Conservation (phyloP, 768 basidiomycete genomes). For the Macrolepiota albuminosa region DNA sequence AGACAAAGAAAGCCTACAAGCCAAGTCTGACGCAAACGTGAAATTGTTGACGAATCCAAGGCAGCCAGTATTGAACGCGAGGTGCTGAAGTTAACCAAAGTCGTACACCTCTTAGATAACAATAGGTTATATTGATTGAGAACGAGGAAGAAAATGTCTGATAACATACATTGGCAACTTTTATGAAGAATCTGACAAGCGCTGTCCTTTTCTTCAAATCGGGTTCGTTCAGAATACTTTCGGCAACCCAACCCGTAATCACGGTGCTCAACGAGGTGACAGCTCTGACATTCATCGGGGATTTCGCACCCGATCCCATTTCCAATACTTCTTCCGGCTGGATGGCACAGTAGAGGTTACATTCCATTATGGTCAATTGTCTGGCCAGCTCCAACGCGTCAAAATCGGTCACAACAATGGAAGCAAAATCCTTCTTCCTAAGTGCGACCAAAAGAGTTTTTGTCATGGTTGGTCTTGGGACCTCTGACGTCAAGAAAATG, state of each 20-base stretch:
- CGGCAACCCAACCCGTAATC: constrained; percentile 95
- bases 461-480: constrained; percentile 84
- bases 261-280: constrained; percentile 87
- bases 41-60: constrained; percentile 92
- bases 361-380: constrained; percentile 94
- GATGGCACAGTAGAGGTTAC: constrained; percentile 79
- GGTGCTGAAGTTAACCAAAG: constrained; percentile 86
- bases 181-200: constrained; percentile 89
- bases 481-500: constrained; percentile 47
- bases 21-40: constrained; percentile 92
- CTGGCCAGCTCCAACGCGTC: constrained; percentile 89
- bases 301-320: constrained; percentile 63
- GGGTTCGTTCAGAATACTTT: constrained; percentile 85
- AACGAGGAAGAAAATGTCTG: constrained; percentile 2
- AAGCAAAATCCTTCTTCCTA: constrained; percentile 56
- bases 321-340: constrained; percentile 86
- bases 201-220: constrained; percentile 80
- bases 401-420: constrained; percentile 81
- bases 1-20: constrained; percentile 46
- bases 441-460: constrained; percentile 69
- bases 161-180: constrained; percentile 77
- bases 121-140: constrained; percentile 1
- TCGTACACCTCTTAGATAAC: constrained; percentile 74
- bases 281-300: constrained; percentile 70
- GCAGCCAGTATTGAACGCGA: constrained; percentile 91